Conservation (phyloP, 2,329 filamentous ascomycete genomes). For the Akanthomyces dipterigenus region DNA sequence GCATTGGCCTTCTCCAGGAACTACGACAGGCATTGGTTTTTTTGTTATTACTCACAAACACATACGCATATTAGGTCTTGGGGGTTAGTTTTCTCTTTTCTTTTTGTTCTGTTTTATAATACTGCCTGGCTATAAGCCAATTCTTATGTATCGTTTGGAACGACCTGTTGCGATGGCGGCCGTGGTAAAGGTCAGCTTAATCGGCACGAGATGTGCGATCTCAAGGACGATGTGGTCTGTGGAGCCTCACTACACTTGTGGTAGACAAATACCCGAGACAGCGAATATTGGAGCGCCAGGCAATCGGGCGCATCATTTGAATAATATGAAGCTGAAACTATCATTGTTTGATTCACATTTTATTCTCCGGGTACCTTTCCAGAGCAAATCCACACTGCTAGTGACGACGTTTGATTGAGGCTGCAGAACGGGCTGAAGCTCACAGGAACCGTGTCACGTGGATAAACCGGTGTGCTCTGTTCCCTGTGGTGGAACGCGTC, state of each 20-base stretch:
- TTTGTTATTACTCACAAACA: slow-evolving; percentile 11
- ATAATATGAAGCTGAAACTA: slow-evolving; percentile 11
- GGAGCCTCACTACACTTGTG: background rate
- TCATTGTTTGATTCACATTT: background rate
- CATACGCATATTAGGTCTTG: slow-evolving; percentile 24
- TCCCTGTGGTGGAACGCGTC: background rate
- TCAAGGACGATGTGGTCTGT: background rate
- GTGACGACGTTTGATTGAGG: background rate
- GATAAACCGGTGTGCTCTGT: background rate
- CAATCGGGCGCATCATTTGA: slow-evolving; percentile 11
- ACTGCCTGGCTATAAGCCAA: slow-evolving; percentile 12
- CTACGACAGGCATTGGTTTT: slow-evolving; percentile 23
- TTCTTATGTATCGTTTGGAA: slow-evolving; percentile 11
- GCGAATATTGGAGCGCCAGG: slow-evolving; percentile 11
- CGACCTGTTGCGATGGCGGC: slow-evolving; percentile 1
- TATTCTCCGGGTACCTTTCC: no score
- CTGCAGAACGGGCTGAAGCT: no score
- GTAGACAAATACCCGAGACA: slow-evolving; percentile 4
- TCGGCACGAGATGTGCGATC: background rate
- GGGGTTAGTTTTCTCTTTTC: slow-evolving; percentile 21
- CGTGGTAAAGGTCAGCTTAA: background rate
- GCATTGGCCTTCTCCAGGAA: slow-evolving; percentile 14
- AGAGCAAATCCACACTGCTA: background rate
- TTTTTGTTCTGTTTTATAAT: slow-evolving; percentile 18
- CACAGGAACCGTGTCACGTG: background rate